Evolutionary conservation across 768 basidiomycete genomes (phyloP), one percentile per base, ranked within the genome.

Genomic region (Tubosaeta sp.): DNA sequence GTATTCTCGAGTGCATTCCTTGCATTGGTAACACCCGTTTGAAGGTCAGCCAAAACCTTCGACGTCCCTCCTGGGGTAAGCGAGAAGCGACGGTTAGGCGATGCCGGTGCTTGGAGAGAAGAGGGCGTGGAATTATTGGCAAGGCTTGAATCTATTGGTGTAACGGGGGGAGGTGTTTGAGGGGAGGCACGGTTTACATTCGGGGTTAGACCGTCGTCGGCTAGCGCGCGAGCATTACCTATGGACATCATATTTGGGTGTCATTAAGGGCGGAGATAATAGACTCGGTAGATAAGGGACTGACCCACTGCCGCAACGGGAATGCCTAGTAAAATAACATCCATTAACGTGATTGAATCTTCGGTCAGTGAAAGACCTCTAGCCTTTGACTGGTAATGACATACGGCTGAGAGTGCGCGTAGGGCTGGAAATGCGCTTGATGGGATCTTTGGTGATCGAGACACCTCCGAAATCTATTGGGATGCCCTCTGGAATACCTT

Each of bases 1-100:
- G 92, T 90, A 63, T 91, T 90, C 66, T 94, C 92, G 51, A 94
- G 73, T 44, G 89, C 89, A 54, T 82, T 85, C 44, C 83, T 78
- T 25, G 89, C 86, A 56, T 86, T 84, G 39, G 84, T 73, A 7
- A 93, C 87, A 45, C 90, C 91, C 0, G 86, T 79, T 66, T 94
- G 92, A 19, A 94, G 77, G 66, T 92, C 90, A 2, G 88, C 88
- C 48, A 94, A 74, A 22, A 94, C 92, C 62, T 88, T 91, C 14
- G 91, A 91, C 10, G 90, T 93, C 8, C 86, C 87, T 2, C 84
- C 86, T 1, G 87, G 85, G 13, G 84, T 82, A 40, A 88, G 73
- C 4, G 87, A 79, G 44, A 71, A 76, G 10, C 78, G 67, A 43
- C 84, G 78, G 9, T 75, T 78, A n/a, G 85, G 73, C 18, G 74